Base-by-base conservation (phyloP, 768 basidiomycete genomes). In the Punctularia strigosozonata region DNA sequence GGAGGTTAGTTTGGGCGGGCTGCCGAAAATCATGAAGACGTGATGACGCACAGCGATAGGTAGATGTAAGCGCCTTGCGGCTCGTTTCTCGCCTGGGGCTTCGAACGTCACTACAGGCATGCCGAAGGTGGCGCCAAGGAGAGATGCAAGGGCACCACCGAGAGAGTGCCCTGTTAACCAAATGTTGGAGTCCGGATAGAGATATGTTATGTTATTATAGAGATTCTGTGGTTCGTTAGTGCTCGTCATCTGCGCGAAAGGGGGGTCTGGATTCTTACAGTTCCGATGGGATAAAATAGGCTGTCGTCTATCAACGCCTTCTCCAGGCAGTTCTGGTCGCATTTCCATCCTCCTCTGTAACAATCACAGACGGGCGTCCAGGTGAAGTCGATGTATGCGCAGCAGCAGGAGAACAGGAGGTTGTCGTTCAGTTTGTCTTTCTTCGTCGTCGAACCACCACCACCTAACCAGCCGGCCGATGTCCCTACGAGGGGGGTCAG, bases 361-460 rank as follows among this genome's bases (percentile, higher is more conserved):
- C 94, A 98, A 41, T 77, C 85, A 58, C 94, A 98, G 15, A 97
- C 92, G 0, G 87, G 75, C 33, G 82, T 77, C 94, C 94, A 98
- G 14, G 85, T 76, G 78, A 87, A 94, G 51, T 87, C 88, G 21
- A 95, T 72, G 14, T 76, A 64, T 0, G 94, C 94, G 57, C 94
- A 98, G 59, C 94, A 98, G 54, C 94, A 98, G 45, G 80, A 83
- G 57, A 94, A 94, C 42, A 97, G 59, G 5, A 95, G 57, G 48
- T 92, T 97, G 55, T 97, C 91, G 62, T 97, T 97, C 39, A 85
- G 55, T 59, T 84, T 92, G 65, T 97, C 94, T 52, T 90, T 94
- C 63, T 76, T 79, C 2, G 68, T 68, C n/a, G 94, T 97, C 12
- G 80, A 78, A 0, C 89, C 88, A 1, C 77, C 78, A 15, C 80